Evolutionary conservation across 2,329 filamentous ascomycete genomes (phyloP), one percentile per base, ranked within the genome.

Genomic region (Trichoderma semiorbis): DNA sequence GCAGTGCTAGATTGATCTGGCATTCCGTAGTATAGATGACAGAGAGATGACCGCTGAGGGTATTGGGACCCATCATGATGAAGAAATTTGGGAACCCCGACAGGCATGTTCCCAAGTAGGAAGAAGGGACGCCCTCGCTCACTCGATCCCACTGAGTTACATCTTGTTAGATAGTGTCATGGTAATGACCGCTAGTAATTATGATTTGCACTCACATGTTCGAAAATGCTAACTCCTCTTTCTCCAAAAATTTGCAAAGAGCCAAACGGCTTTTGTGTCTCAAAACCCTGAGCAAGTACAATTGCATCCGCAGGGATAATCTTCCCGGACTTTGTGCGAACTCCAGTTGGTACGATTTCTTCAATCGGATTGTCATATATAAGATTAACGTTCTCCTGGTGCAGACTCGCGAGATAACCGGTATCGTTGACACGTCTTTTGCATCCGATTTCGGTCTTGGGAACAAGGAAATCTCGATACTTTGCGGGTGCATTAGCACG

Each of bases 1-100:
- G 71, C n/a, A 77, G 24, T 1, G 75, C 70, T 72, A 85, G 85
- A 75, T 85, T 86, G 68, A 87, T 85, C 71, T 87, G 84, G 74
- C 85, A 87, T 74, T 87, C 85, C 1, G 83, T 82, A 0, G 84
- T 84, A 75, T 84, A 86, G 24, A 87, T 84, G 5, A 86, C 85
- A 0, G 82, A 84, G 0, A 85, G 76, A 73, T 87, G 85, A 0
- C 85, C 85, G 0, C 83, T 86, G 3, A 84, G 78, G 1, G 78
- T 78, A 26, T 79, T 79, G 2, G 78, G 84, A 0, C 77, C 77
- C 76, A 78, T 77, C 73, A 78, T 75, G 57, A 78, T 69, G 36
- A 78, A 78, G 75, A 85, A 82, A 72, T 85, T 86, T 5, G 84
- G 83, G 70, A 86, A 86, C 0, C 78, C 77, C 1, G 84, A 82